These are phyloP conservation scores for Sarocladium strictum DNA, from an alignment of 2,329 filamentous ascomycete species.

Conservation along the genomic window DNA sequence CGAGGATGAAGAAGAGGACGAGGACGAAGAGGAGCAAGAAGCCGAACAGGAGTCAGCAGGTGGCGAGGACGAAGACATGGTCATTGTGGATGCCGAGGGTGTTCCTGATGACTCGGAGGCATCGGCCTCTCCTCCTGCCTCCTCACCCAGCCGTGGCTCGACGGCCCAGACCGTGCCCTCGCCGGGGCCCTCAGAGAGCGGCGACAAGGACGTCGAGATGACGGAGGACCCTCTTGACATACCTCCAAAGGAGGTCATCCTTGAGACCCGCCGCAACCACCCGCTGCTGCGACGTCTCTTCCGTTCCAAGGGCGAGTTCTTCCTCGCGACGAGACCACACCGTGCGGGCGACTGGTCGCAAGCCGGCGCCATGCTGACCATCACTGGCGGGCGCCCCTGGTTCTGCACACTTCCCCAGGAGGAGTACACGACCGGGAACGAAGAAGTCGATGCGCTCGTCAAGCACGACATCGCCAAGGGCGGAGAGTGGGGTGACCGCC, in stretches of 20 bases:
- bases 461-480: constrained; percentile 44
- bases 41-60: constrained; percentile 25
- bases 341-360: constrained; percentile 56
- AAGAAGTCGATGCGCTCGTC: constrained; percentile 41
- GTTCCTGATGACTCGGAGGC: constrained; percentile 11
- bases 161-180: constrained; percentile 14
- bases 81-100: constrained; percentile 11
- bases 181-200: neutral
- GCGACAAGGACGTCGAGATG: neutral
- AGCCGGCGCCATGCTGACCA: constrained; percentile 57
- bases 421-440: constrained; percentile 42
- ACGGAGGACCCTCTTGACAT: constrained; percentile 22
- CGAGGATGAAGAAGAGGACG: constrained; percentile 27
- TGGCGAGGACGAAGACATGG: constrained; percentile 4
- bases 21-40: constrained; percentile 24
- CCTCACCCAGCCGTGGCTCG: constrained; percentile 10
- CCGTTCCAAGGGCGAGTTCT: constrained; percentile 58
- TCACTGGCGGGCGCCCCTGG: constrained; percentile 49
- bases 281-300: constrained; percentile 49
- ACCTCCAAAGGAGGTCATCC: constrained; percentile 36
- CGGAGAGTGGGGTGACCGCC: constrained; percentile 61
- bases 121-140: constrained; percentile 9
- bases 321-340: constrained; percentile 51
- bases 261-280: constrained; percentile 50
- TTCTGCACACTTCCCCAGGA: constrained; percentile 53